These are phyloP conservation scores for Spathaspora gorwiae DNA, from an alignment of 805 yeast genomes.

Conservation along the genomic window DNA sequence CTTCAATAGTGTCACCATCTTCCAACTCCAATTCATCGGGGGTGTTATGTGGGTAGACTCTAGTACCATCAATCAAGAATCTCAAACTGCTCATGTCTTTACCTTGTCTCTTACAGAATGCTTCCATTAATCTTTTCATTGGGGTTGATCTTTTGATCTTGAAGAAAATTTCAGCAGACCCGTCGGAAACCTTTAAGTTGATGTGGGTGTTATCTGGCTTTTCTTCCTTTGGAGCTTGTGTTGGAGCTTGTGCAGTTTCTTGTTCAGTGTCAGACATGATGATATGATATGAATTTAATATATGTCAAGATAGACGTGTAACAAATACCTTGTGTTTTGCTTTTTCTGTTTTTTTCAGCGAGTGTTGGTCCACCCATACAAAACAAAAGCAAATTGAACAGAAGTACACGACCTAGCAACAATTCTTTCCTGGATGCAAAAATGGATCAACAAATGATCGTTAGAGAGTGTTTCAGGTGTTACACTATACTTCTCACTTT, in stretches of 20 bases:
- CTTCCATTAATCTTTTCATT: constrained; percentile 91
- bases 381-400: no score
- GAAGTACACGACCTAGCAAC: no score
- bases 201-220: constrained; percentile 63
- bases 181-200: constrained; percentile 91
- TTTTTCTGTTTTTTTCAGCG: neutral
- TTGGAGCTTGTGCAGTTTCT: constrained; percentile 4
- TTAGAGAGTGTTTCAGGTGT: no score
- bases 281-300: neutral
- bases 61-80: constrained; percentile 89
- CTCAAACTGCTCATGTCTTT: constrained; percentile 77
- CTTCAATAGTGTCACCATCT: constrained; percentile 95
- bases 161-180: constrained; percentile 89
- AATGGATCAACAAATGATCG: no score
- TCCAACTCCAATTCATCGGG: constrained; percentile 92
- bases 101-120: constrained; percentile 97
- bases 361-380: neutral
- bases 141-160: constrained; percentile 92
- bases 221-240: constrained; percentile 39
- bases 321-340: neutral
- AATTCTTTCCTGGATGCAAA: no score
- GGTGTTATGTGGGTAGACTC: constrained; percentile 82
- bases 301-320: neutral
- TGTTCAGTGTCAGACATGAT: constrained; percentile 19
- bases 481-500: no score